These are phyloP conservation scores for Fusarium xylarioides DNA, from an alignment of 2,329 filamentous ascomycete species.

Conservation along the genomic window DNA sequence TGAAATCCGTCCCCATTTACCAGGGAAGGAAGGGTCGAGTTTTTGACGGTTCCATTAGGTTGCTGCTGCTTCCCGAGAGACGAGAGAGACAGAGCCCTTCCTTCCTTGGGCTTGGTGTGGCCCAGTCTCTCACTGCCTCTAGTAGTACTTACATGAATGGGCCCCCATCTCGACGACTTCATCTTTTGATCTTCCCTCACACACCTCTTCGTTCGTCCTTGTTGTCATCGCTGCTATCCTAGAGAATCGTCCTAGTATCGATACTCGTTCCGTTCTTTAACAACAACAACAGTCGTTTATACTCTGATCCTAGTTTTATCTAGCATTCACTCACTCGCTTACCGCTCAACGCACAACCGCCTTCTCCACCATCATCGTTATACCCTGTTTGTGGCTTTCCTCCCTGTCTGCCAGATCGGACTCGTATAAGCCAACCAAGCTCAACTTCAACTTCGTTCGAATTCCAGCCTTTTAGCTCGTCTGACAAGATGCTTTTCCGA, in stretches of 20 bases:
- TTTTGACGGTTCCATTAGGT: not conserved
- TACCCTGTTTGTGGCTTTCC: conserved; percentile 37
- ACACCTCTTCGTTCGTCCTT: conserved; percentile 22
- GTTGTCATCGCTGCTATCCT: conserved; percentile 11
- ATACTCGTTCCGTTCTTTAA: conserved; percentile 43
- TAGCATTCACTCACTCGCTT: conserved; percentile 18
- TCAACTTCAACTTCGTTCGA: conserved; percentile 16
- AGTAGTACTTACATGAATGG: conserved; percentile 29
- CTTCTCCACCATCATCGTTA: conserved; percentile 28
- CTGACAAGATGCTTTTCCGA: conserved; percentile 50
- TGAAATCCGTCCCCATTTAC: conserved; percentile 25
- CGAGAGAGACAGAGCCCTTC: conserved; percentile 11
- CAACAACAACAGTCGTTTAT: conserved; percentile 12
- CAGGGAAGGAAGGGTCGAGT: conserved; percentile 15
- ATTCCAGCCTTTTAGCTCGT: not conserved
- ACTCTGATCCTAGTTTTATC: conserved; percentile 25
- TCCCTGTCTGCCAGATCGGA: conserved; percentile 30
- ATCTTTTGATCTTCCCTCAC: conserved; percentile 16
- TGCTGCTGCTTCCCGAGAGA: conserved; percentile 25
- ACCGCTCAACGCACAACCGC: conserved; percentile 15
- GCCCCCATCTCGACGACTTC: conserved; percentile 17
- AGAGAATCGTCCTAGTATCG: conserved; percentile 38
- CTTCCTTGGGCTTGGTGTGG: conserved; percentile 23
- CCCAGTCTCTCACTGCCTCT: not conserved
- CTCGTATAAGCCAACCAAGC: conserved; percentile 17